Base-by-base conservation (phyloP, 257 asterid species). In the Ligustrum vulgare region DNA sequence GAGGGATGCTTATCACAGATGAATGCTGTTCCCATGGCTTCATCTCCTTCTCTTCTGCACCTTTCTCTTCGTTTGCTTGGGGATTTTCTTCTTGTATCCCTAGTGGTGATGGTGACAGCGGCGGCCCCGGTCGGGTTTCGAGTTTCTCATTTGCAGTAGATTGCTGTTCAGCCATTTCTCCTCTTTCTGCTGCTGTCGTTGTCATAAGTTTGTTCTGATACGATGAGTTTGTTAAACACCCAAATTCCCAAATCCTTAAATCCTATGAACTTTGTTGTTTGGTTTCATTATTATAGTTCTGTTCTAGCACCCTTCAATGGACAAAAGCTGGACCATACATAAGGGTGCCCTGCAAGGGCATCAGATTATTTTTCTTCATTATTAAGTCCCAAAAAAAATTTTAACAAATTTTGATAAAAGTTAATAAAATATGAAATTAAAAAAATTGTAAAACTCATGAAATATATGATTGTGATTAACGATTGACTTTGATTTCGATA, bases 11-110 rank as follows among this genome's bases (percentile, higher is more conserved):
- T 25, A 85, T 85, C 39, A 85, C 87, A n/a, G 84, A 80, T 7
- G 87, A 80, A 63, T 85, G 89, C 72, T 85, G 89, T 69, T 85
- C 89, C 89, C 89, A 85, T 71, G 89, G 89, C 73, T 85, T 83
- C 89, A 85, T 83, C 45, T 76, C 83, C 70, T 81, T 76, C 35
- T 71, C n/a, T 33, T 34, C n/a, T 63, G 15, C 67, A 9, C 69
- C 49, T 70, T 71, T 69, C 43, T 39, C 76, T 56, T 64, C 70
- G 34, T 67, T 63, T 16, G 6, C 66, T 43, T 72, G 16, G 16
- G 4, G 69, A 2, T 33, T 2, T 3, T 72, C 70, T 65, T 20
- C 49, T 22, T 54, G 31, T 28, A 28, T 34, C 33, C 67, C 67
- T 28, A 25, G 33, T 10, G 66, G 66, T 28, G 31, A 28, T 3